Conservation (phyloP, 108 stramenopile species). For the Seminavis robusta region DNA sequence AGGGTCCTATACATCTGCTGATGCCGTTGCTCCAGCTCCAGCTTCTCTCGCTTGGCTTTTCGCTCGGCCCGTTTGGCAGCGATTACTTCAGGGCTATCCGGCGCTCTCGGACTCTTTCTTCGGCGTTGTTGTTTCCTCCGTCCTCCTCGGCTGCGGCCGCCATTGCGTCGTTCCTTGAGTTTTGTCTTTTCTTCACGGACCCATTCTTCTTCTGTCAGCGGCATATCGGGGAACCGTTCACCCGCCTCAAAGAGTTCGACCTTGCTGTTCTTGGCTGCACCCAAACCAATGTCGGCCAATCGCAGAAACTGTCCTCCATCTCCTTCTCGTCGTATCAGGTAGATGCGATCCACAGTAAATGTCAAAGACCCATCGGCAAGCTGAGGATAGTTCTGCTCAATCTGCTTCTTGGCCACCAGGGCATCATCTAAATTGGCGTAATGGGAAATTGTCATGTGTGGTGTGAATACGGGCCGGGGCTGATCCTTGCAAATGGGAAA, state of each 20-base stretch:
- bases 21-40: too few relatives aligned
- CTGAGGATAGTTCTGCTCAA: conserved; percentile 1
- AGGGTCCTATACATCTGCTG: too few relatives aligned
- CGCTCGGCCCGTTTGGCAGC: conserved; percentile 41
- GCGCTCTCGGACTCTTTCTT: conserved; percentile 5
- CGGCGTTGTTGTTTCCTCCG: not conserved
- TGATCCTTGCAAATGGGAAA: conserved; percentile 67
- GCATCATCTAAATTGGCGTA: conserved; percentile 53
- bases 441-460: conserved; percentile 82
- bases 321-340: conserved; percentile 55
- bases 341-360: conserved; percentile 58
- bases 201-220: conserved; percentile 68
- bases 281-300: conserved; percentile 41
- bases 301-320: conserved; percentile 78
- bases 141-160: conserved; percentile 12
- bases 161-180: conserved; percentile 56
- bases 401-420: conserved; percentile 39
- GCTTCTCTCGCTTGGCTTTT: conserved; percentile 40
- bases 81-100: conserved; percentile 42
- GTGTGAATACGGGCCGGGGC: conserved; percentile 40
- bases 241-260: conserved; percentile 13
- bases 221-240: conserved; percentile 64
- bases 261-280: not conserved
- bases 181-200: conserved; percentile 61
- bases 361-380: conserved; percentile 13